Base-by-base conservation (phyloP, 2,329 filamentous ascomycete species). In the Zelopaecilomyces penicillatus region DNA sequence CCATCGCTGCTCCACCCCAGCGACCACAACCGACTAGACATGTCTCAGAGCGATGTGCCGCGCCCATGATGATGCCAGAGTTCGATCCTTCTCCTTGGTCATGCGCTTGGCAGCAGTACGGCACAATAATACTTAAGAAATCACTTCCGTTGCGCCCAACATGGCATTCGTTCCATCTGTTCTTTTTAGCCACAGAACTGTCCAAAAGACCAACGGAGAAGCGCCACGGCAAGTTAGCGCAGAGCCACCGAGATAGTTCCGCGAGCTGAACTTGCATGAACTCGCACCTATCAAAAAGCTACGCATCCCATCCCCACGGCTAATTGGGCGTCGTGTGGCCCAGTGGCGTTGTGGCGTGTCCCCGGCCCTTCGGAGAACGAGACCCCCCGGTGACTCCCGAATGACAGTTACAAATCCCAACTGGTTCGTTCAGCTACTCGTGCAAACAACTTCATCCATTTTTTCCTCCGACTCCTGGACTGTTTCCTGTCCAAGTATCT, bases 311-410 rank as follows among this genome's bases (percentile, higher is more conserved):
- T 45, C 34, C 38, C 38, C 45, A 19, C 38, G 37, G 45, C 42
- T 43, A 44, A 47, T 47, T 44, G 42, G 42, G 45, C 35, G 8
- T 12, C 31, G 37, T 27, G 37, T 33, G 11, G 30, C 5, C 42
- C 34, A 38, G 45, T 44, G 45, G 45, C 45, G 45, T 38, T n/a
- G 45, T 47, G 45, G 45, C 45, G 45, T 47, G 36, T 45, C 34
- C 12, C 42, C 34, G 44, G 42, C 8, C 35, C 7, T 37, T 19
- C 35, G 35, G 35, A 37, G 19, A 19, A 19, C 19, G 19, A 19
- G 19, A 19, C 19, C 19, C 19, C 19, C 19, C 19, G 19, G 19
- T 19, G 19, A 19, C 19, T 19, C 19, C 19, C 19, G 19, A 19
- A 19, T 19, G 19, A 19, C 19, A 19, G 19, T 19, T 19, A 19